Conservation (phyloP, 192 early-diverging fungal species). For the Chytriomyces confervae region DNA sequence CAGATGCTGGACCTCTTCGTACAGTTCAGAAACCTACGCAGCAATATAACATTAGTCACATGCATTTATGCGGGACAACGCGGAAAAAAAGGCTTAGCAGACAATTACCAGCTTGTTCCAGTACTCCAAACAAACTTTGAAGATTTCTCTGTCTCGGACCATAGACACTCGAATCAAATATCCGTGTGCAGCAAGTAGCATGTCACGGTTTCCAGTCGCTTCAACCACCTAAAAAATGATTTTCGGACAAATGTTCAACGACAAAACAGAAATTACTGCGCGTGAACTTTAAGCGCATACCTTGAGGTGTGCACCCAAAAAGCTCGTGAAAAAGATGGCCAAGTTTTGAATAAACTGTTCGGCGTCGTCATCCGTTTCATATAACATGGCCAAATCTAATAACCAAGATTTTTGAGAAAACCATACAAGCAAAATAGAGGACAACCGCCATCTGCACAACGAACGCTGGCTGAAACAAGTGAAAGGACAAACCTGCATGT, state of each 20-base stretch:
- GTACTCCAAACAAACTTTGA: constrained; percentile 98
- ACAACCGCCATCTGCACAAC: not conserved
- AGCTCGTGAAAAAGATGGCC: constrained; percentile 88
- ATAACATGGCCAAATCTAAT: constrained; percentile 79
- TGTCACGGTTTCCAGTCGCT: constrained; percentile 46
- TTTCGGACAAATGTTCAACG: not conserved
- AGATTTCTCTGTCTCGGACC: constrained; percentile 95
- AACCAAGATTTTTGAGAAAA: not conserved
- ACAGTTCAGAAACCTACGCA: constrained; percentile 75
- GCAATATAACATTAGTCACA: not conserved
- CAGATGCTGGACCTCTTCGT: constrained; percentile 78
- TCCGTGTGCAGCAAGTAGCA: constrained; percentile 75
- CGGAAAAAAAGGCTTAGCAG: constrained; percentile 34
- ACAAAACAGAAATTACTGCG: too few species aligned
- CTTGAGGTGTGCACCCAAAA: constrained; percentile 83
- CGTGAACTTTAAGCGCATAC: constrained; percentile 47
- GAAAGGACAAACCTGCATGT: constrained; percentile 60
- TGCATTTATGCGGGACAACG: not conserved
- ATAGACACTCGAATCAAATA: constrained; percentile 90
- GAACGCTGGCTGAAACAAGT: not conserved
- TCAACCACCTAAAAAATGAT: constrained; percentile 27
- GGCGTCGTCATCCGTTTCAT: constrained; percentile 87
- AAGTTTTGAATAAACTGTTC: constrained; percentile 98
- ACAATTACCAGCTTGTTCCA: constrained; percentile 80
- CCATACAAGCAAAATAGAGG: not conserved